These are phyloP conservation scores for Carallia brachiata DNA, from an alignment of 345 rosid species.

Conservation along the genomic window DNA sequence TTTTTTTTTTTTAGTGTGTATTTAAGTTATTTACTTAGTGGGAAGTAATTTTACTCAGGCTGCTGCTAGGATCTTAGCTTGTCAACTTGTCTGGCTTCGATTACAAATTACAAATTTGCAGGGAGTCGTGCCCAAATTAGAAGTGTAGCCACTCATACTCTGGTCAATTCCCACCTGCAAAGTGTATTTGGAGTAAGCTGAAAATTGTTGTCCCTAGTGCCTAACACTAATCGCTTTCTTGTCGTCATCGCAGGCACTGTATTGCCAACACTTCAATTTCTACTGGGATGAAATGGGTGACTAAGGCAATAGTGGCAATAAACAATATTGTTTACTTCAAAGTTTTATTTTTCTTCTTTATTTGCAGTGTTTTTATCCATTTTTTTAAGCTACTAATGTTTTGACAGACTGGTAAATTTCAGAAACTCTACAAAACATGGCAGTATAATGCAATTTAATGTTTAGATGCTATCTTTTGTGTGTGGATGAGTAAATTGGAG, in stretches of 20 bases:
- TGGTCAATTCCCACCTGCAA: background rate
- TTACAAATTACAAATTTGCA: constrained; percentile 93
- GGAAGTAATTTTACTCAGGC: constrained; percentile 42
- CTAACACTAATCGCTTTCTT: background rate
- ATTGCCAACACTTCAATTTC: constrained; percentile 91
- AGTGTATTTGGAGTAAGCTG: background rate
- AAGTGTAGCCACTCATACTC: constrained; percentile 39
- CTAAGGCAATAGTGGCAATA: too few species aligned
- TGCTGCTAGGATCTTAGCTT: constrained; percentile 86
- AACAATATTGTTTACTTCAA: too few species aligned
- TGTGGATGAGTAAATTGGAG: too few species aligned
- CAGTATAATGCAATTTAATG: too few species aligned
- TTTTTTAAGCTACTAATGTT: too few species aligned
- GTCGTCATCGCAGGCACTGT: constrained; percentile 51
- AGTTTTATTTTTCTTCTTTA: too few species aligned
- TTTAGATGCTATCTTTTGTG: too few species aligned
- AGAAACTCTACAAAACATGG: too few species aligned
- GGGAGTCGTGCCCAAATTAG: constrained; percentile 97
- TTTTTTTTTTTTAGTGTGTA: too few species aligned
- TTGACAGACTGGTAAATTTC: too few species aligned
- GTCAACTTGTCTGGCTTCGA: constrained; percentile 84
- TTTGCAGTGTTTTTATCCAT: too few species aligned
- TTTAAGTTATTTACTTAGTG: background rate
- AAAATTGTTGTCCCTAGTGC: background rate
- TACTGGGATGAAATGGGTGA: constrained; percentile 52